A percentile compares a stretch with the other conserved stretches of the same genome.
These are phyloP conservation scores for Pleurotus platypus DNA, from an alignment of 768 basidiomycete genomes.

Conservation along the genomic window DNA sequence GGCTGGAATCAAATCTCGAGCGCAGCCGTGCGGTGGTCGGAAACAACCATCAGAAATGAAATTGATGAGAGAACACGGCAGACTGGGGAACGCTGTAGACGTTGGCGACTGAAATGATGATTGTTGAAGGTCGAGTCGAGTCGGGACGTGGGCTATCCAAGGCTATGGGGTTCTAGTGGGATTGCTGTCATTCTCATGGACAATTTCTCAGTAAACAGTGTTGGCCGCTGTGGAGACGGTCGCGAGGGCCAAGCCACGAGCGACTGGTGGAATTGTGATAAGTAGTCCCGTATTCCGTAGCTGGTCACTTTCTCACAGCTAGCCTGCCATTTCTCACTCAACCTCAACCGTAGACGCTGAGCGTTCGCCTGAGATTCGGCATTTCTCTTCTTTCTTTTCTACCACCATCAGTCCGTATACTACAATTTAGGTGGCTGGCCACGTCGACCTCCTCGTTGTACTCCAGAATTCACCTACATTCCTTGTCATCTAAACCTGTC, in stretches of 20 bases:
- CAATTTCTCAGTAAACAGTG: not conserved
- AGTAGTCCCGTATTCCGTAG: constrained; percentile 1
- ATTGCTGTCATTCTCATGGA: not conserved
- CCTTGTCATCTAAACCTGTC: constrained; percentile 14
- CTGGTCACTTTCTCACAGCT: constrained; percentile 15
- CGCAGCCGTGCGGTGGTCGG: no score
- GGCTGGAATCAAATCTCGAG: no score
- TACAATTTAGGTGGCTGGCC: constrained; percentile 49
- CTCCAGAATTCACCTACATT: constrained; percentile 5
- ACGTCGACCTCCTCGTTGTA: constrained; percentile 26
- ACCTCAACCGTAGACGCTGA: not conserved
- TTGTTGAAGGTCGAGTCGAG: not conserved
- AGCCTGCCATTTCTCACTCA: constrained; percentile 11
- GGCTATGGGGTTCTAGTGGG: not conserved
- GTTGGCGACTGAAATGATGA: not conserved
- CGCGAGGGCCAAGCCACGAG: not conserved
- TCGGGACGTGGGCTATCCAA: not conserved
- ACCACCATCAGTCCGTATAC: constrained; percentile 23
- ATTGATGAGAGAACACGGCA: not conserved
- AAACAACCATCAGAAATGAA: not conserved
- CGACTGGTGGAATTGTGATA: not conserved
- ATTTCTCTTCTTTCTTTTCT: constrained; percentile 29
- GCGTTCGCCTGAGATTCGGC: constrained; percentile 20
- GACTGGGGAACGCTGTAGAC: not conserved
- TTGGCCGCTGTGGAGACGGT: constrained; percentile 3